Evolutionary conservation across 2,329 filamentous ascomycete genomes (phyloP).

Genomic region (Claviceps sp.): DNA sequence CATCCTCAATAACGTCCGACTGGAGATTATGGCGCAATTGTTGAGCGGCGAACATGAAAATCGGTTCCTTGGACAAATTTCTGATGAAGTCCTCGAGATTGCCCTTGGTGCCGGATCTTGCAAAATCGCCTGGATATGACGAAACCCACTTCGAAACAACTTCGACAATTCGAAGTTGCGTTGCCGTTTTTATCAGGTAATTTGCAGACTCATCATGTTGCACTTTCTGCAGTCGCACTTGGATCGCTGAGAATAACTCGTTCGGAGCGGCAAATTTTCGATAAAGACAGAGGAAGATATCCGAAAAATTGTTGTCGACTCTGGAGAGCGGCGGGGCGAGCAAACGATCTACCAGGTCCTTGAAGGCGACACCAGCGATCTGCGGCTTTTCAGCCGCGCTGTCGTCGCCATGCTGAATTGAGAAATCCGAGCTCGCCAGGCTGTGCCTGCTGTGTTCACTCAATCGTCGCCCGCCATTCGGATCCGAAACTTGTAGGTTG

Average conservation of each 20-base stretch:
- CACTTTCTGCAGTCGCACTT: conserved; percentile 59
- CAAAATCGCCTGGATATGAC: conserved; percentile 86
- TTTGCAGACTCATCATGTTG: conserved; percentile 52
- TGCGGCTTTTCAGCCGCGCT: conserved; percentile 37
- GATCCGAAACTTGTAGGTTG: conserved; percentile 44
- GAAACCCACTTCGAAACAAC: conserved; percentile 82
- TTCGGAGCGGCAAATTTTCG: conserved; percentile 81
- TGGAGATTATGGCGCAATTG: conserved; percentile 75
- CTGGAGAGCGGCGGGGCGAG: conserved; percentile 71
- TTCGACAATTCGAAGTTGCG: conserved; percentile 71
- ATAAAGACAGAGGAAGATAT: conserved; percentile 85
- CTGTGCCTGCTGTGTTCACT: conserved; percentile 53
- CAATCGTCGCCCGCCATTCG: conserved; percentile 35
- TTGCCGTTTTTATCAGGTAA: conserved; percentile 63
- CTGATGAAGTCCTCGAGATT: conserved; percentile 63
- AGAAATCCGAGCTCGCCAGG: conserved; percentile 59
- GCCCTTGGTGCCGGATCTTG: conserved; percentile 57
- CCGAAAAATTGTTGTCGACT: conserved; percentile 75
- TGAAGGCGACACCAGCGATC: conserved; percentile 41
- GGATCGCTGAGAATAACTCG: conserved; percentile 63
- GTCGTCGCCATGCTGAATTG: conserved; percentile 52
- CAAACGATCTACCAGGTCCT: conserved; percentile 76
- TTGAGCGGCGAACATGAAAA: conserved; percentile 72
- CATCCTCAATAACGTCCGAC: conserved; percentile 61
- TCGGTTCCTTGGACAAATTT: conserved; percentile 60